Evolutionary conservation across 352 stramenopile species (phyloP).

Genomic region (Pythium phragmitis): DNA sequence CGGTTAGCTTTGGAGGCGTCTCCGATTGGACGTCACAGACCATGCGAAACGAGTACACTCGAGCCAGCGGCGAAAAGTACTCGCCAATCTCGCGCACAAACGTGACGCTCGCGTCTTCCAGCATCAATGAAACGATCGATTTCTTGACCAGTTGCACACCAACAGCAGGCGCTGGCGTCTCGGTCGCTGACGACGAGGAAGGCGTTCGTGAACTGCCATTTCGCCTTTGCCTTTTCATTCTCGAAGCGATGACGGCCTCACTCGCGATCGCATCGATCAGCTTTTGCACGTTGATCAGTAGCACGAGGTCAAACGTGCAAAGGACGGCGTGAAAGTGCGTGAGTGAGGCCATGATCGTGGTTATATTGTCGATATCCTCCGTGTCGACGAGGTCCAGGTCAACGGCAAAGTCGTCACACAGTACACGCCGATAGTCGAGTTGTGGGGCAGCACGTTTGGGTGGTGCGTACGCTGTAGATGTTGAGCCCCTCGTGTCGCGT

Average conservation of each 20-base stretch:
- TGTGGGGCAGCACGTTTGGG: constrained; percentile 4
- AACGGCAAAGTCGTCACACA: constrained; percentile 73
- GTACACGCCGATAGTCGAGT: constrained; percentile 44
- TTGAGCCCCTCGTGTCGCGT: neutral
- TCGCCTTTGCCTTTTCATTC: constrained; percentile 8
- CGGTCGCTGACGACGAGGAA: neutral
- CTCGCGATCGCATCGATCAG: constrained; percentile 22
- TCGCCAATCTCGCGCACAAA: constrained; percentile 73
- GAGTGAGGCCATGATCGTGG: constrained; percentile 55
- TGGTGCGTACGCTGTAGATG: neutral
- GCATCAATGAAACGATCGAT: constrained; percentile 45
- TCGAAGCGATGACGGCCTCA: constrained; percentile 1
- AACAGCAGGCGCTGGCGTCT: neutral
- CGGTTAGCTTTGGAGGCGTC: neutral
- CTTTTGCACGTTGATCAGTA: constrained; percentile 30
- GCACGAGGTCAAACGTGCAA: constrained; percentile 58
- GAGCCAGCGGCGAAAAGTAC: constrained; percentile 66
- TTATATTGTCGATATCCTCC: constrained; percentile 34
- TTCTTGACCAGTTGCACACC: constrained; percentile 20
- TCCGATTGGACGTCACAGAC: constrained; percentile 65
- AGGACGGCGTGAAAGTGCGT: constrained; percentile 72
- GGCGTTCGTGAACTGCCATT: constrained; percentile 9
- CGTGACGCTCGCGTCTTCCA: constrained; percentile 70
- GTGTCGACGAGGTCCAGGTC: constrained; percentile 68
- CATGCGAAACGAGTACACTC: constrained; percentile 60